Evolutionary conservation across 2,329 filamentous ascomycete species (phyloP), one percentile per base, ranked within the genome.

Genomic region (Sporothrix pallida): DNA sequence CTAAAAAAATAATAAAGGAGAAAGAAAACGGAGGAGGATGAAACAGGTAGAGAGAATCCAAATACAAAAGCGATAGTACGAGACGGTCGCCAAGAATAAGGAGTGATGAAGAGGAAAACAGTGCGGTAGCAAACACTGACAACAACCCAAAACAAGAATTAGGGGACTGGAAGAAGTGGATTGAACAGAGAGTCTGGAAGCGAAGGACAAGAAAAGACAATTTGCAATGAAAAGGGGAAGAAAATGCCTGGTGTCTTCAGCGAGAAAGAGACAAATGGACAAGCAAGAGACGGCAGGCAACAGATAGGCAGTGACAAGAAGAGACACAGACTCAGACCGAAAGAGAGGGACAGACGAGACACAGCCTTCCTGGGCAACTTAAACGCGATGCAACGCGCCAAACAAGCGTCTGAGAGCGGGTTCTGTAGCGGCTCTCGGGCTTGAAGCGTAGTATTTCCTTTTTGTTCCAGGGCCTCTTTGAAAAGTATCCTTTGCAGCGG

Each of bases 341-440:
- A 48, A 20, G 20, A 52, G 54, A 63, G 58, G 31, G 17, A 73
- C 37, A 20, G 44, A n/a, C 31, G 31, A 37, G 20, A 44, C 63
- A 67, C 44, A 67, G 63, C 63, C 63, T 50, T 67, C 63, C 10
- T 48, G 44, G 44, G 63, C 44, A 63, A 63, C 60, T 31, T 50
- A n/a, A 50, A 31, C 44, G 63, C 63, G 44, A 50, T 67, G 63
- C 44, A 67, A 67, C 63, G 44, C 63, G 60, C 60, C n/a, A 23
- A 8, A 13, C 37, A 46, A 46, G n/a, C 26, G 37, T 65, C 37
- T 46, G 37, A 44, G 37, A 20, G 17, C 37, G 20, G 8, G 60
- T 23, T 63, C 60, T 44, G 31, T 37, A 37, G 56, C 56, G 56
- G 56, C 37, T 44, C 60, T 46, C 20, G 37, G 37, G 7, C 37